Evolutionary conservation across 768 basidiomycete species (phyloP).

Genomic region (Hericium rajendrae): DNA sequence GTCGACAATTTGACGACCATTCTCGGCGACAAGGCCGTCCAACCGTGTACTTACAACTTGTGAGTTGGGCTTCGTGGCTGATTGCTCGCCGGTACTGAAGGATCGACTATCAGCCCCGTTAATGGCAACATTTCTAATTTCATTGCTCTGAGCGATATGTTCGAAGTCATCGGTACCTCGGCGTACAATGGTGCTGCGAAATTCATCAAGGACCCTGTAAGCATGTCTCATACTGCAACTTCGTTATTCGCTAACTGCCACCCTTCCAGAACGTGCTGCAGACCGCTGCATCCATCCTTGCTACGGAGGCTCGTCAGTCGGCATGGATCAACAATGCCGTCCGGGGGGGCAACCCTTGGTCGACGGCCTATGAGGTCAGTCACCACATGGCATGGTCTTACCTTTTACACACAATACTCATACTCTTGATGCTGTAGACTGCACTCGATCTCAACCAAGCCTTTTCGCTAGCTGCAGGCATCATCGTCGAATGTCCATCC

Average conservation of each 20-base stretch:
- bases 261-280: constrained; percentile 11
- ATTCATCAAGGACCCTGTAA: constrained; percentile 26
- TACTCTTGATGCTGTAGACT: constrained; percentile 23
- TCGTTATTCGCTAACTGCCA: constrained; percentile 7
- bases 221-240: not conserved
- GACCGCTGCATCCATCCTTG: constrained; percentile 37
- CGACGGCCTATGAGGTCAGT: constrained; percentile 42
- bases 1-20: constrained; percentile 39
- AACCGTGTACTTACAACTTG: constrained; percentile 57
- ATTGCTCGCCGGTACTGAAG: not conserved
- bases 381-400: constrained; percentile 28
- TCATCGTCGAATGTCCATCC: constrained; percentile 44
- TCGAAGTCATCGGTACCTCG: constrained; percentile 46
- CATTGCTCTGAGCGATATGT: constrained; percentile 31
- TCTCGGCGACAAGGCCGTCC: constrained; percentile 34
- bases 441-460: constrained; percentile 32
- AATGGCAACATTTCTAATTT: constrained; percentile 35
- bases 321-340: constrained; percentile 49
- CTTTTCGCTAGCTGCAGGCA: constrained; percentile 30
- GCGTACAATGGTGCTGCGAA: constrained; percentile 51
- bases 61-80: constrained; percentile 19
- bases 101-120: constrained; percentile 22
- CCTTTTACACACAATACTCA: constrained; percentile 23
- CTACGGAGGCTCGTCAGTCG: constrained; percentile 54
- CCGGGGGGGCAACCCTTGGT: constrained; percentile 42